Evolutionary conservation across 208 protist species (phyloP).

Genomic region (Acanthamoeba divionensis): DNA sequence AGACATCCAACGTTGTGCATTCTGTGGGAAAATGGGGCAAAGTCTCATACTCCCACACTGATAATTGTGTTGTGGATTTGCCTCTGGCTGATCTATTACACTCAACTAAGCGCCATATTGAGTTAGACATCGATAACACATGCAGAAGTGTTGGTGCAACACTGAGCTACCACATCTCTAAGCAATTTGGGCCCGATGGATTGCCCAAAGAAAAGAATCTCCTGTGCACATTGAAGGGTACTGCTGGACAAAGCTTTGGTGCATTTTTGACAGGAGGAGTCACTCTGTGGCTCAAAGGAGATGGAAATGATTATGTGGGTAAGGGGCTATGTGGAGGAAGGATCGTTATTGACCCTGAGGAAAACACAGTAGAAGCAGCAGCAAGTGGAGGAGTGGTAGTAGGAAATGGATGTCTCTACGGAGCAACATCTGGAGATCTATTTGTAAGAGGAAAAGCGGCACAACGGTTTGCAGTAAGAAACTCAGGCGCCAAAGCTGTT

Average conservation of each 20-base stretch:
- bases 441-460: slow-evolving; percentile 79
- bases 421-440: slow-evolving; percentile 77
- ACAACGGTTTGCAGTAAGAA: slow-evolving; percentile 84
- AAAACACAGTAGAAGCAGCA: slow-evolving; percentile 36
- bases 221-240: slow-evolving; percentile 31
- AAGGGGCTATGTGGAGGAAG: slow-evolving; percentile 83
- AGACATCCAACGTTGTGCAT: too few species aligned
- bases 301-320: slow-evolving; percentile 87
- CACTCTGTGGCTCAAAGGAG: slow-evolving; percentile 76
- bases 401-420: slow-evolving; percentile 85
- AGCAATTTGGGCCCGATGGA: slow-evolving; percentile 57
- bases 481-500: slow-evolving; percentile 81
- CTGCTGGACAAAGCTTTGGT: slow-evolving; percentile 82
- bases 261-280: slow-evolving; percentile 78
- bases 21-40: too few species aligned
- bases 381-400: slow-evolving; percentile 77
- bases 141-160: slow-evolving; percentile 77
- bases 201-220: slow-evolving; percentile 42
- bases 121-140: slow-evolving; percentile 74
- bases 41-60: too few species aligned
- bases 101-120: neutral
- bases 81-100: too few species aligned
- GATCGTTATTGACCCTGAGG: slow-evolving; percentile 65
- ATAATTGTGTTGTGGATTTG: too few species aligned
- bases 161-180: slow-evolving; percentile 73